A percentile compares a stretch with the other conserved stretches of the same genome.
Conservation (phyloP, 225 moss, liverwort and hornwort species). For the Climacium dendroides region DNA sequence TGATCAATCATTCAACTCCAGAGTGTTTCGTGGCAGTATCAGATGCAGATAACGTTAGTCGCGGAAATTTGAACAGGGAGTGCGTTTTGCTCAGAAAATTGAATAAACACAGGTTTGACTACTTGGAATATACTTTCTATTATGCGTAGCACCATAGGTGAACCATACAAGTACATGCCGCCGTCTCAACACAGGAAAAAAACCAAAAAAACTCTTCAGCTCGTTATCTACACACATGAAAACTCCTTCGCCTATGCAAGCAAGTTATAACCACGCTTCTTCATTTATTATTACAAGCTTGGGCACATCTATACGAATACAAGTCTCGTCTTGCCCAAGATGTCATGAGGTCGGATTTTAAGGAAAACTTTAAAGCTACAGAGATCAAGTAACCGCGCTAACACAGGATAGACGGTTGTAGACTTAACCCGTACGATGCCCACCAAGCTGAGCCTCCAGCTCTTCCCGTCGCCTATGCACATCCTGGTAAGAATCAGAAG, state of each 20-base stretch:
- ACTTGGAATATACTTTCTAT: background rate
- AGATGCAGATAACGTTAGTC: background rate
- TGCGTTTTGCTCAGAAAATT: background rate
- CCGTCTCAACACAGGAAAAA: background rate
- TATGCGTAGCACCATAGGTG: background rate
- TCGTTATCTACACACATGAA: background rate
- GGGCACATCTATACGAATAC: background rate
- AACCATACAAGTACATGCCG: background rate
- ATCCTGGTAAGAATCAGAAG: constrained; percentile 6
- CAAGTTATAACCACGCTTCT: background rate
- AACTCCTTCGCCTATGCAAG: background rate
- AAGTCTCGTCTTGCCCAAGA: background rate
- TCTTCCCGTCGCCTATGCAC: constrained; percentile 30
- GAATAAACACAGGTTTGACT: background rate
- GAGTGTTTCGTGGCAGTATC: background rate
- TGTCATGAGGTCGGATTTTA: background rate
- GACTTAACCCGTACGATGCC: constrained; percentile 3
- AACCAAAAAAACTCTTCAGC: background rate
- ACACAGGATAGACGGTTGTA: background rate
- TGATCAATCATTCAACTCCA: background rate
- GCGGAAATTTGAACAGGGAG: background rate
- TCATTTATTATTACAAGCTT: background rate
- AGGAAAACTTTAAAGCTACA: background rate
- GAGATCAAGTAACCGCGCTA: background rate
- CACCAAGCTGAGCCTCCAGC: constrained; percentile 31